A percentile compares a stretch with the other conserved stretches of the same genome.
phyloP scores from a whole-genome alignment of 2,329 filamentous ascomycete species.

The Pseudogymnoascus sp. region DNA sequence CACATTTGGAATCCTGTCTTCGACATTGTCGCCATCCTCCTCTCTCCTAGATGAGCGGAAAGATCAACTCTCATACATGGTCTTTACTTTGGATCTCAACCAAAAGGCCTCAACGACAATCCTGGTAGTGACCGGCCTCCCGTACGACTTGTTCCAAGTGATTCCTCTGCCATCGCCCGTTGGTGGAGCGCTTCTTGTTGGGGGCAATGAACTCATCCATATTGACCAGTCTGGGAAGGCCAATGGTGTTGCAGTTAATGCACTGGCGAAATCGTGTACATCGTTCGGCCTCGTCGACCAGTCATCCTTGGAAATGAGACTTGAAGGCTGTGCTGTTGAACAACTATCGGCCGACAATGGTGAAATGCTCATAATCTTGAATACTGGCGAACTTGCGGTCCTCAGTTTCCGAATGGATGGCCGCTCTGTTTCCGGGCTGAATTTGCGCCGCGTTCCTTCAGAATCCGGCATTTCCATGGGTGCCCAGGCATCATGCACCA shows the following conservation, averaged over 20 bases:
- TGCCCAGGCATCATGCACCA: constrained; percentile 60
- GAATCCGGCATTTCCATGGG: constrained; percentile 57
- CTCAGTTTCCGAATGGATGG: constrained; percentile 83
- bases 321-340: constrained; percentile 77
- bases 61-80: constrained; percentile 82
- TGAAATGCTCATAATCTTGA: constrained; percentile 76
- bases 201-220: constrained; percentile 85
- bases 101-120: constrained; percentile 90
- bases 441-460: constrained; percentile 59
- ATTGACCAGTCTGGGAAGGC: constrained; percentile 92
- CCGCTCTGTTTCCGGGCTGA: constrained; percentile 79
- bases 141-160: constrained; percentile 78
- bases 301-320: constrained; percentile 66
- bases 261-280: constrained; percentile 76
- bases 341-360: constrained; percentile 68
- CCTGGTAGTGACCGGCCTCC: constrained; percentile 74
- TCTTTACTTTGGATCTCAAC: constrained; percentile 90
- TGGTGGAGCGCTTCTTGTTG: constrained; percentile 79
- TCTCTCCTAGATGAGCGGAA: constrained; percentile 68
- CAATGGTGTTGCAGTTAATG: constrained; percentile 86
- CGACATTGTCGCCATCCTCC: constrained; percentile 63
- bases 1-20: constrained; percentile 89
- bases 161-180: constrained; percentile 78
- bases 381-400: constrained; percentile 65
- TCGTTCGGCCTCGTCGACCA: constrained; percentile 82